Conservation (phyloP, 768 basidiomycete genomes). For the Botryobasidium botryosum region DNA sequence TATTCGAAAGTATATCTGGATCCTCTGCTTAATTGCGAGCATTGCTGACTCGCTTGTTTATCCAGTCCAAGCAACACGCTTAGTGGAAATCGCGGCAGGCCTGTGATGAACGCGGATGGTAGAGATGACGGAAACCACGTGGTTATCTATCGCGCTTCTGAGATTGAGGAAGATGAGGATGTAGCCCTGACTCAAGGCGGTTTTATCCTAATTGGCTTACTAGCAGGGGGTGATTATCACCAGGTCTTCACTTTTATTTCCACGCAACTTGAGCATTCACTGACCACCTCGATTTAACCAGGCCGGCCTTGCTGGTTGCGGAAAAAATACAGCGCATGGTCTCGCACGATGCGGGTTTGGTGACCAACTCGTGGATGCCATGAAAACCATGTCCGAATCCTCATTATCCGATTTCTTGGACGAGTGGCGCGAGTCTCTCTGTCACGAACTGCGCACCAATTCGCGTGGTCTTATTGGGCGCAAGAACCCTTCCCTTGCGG, state of each 20-base stretch:
- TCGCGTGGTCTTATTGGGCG: conserved; percentile 42
- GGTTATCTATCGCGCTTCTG: conserved; percentile 23
- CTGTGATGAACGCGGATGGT: conserved; percentile 45
- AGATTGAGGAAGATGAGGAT: conserved; percentile 29
- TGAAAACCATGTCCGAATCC: conserved; percentile 28
- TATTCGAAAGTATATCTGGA: conserved; percentile 49
- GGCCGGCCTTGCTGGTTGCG: conserved; percentile 44
- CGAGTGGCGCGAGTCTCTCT: conserved; percentile 44
- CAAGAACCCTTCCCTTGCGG: conserved; percentile 49
- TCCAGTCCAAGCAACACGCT: conserved; percentile 51
- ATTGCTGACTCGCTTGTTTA: neutral
- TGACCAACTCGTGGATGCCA: conserved; percentile 46
- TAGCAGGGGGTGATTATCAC: conserved; percentile 86
- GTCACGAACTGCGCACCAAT: conserved; percentile 51
- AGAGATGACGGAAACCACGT: conserved; percentile 59
- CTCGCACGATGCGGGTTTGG: conserved; percentile 74
- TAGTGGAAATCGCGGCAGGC: conserved; percentile 50
- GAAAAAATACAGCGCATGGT: conserved; percentile 51
- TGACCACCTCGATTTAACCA: neutral
- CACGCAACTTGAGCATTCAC: conserved; percentile 10
- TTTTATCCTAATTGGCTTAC: conserved; percentile 63
- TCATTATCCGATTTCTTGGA: conserved; percentile 37
- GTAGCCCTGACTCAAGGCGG: conserved; percentile 43
- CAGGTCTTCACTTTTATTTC: conserved; percentile 23
- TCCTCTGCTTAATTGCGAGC: neutral